A percentile compares a stretch with the other conserved stretches of the same genome.
Conservation (phyloP, 2,329 filamentous ascomycete genomes). For the Hypocreales sp. region DNA sequence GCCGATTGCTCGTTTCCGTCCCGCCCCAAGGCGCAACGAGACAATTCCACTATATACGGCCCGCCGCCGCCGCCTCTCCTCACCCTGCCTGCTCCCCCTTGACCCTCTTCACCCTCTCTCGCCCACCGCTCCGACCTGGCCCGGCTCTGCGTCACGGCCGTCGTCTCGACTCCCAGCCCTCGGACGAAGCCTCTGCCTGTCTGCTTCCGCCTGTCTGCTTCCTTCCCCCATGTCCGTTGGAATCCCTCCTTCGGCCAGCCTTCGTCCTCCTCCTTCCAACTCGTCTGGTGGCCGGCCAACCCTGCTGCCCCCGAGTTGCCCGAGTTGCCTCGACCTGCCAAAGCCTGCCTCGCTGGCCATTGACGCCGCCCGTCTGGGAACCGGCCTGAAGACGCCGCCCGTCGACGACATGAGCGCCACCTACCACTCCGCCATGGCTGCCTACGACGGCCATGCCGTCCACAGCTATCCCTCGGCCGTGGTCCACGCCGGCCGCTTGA, state of each 20-base stretch:
- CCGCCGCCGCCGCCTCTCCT: not conserved
- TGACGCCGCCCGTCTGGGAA: slow-evolving; percentile 8
- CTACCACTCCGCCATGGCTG: slow-evolving; percentile 31
- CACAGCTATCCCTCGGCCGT: slow-evolving; percentile 21
- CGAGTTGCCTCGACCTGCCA: slow-evolving; percentile 7
- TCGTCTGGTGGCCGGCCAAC: slow-evolving; percentile 7
- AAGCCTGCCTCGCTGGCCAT: slow-evolving; percentile 9
- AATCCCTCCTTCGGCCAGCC: slow-evolving; percentile 7
- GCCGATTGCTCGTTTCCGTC: no score
- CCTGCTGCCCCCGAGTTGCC: slow-evolving; percentile 5
- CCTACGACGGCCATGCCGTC: slow-evolving; percentile 29
- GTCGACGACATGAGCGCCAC: slow-evolving; percentile 36
- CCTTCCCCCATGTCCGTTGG: slow-evolving; percentile 13
- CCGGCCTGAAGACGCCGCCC: slow-evolving; percentile 34
- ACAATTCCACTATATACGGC: not conserved
- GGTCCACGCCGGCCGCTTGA: slow-evolving; percentile 16
- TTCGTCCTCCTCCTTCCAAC: slow-evolving; percentile 7
- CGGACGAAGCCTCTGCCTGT: no score
- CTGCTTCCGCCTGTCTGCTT: no score
- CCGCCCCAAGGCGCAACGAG: not conserved
- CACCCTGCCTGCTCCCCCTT: not conserved
- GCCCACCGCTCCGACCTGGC: not conserved
- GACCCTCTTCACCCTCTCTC: not conserved
- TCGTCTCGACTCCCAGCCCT: slow-evolving; percentile 1
- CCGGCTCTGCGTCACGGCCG: slow-evolving; percentile 5